phyloP scores from a whole-genome alignment of 1,139 yeast species.

The Pichia sp. region DNA sequence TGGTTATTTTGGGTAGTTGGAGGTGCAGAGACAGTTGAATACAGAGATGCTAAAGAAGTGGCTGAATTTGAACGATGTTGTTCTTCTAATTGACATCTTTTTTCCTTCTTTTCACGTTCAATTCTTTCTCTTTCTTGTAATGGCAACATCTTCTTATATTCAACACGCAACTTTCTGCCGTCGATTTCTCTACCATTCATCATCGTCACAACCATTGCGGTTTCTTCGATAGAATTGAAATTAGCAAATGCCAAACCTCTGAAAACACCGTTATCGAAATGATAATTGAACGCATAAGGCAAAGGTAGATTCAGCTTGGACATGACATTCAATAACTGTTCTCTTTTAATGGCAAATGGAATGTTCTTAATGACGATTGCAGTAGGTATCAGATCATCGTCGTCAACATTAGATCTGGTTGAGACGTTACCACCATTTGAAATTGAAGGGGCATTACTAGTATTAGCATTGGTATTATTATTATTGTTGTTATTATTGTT shows the following conservation, averaged over 20 bases:
- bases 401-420: conserved; percentile 31
- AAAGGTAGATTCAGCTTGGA: conserved; percentile 83
- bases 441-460: not conserved
- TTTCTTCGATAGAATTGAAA: conserved; percentile 93
- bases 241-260: conserved; percentile 99
- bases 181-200: conserved; percentile 95
- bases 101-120: conserved; percentile 93
- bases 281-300: conserved; percentile 98
- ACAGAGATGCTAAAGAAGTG: conserved; percentile 68
- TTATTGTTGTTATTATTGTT: not conserved
- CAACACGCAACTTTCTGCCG: conserved; percentile 93
- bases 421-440: no score
- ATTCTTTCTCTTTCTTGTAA: conserved; percentile 91
- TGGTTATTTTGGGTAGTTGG: conserved; percentile 27
- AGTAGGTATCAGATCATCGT: conserved; percentile 91
- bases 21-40: conserved; percentile 52
- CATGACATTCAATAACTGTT: conserved; percentile 92
- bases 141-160: conserved; percentile 96
- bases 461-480: not conserved
- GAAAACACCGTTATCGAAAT: conserved; percentile 97
- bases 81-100: conserved; percentile 93
- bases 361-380: conserved; percentile 97
- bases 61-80: conserved; percentile 80
- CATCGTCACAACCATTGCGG: conserved; percentile 77
- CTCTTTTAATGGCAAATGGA: conserved; percentile 97